A percentile compares a stretch with the other conserved stretches of the same genome.
Evolutionary conservation across 345 rosid genomes (phyloP).

Genomic region (Gossypium herbaceum): DNA sequence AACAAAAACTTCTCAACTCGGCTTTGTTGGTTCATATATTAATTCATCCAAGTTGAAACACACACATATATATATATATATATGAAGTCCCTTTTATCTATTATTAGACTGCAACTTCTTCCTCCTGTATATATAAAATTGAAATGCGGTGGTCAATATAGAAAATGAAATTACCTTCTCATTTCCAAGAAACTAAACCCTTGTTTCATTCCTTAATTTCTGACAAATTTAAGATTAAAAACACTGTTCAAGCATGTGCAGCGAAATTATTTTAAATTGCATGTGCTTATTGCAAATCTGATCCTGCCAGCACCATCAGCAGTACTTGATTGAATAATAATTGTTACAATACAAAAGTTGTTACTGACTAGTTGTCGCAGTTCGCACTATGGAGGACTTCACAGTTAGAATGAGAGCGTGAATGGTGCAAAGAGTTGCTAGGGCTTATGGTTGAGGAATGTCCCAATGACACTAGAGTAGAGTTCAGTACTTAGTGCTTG

Average conservation of each 20-base stretch:
- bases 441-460: too few relatives aligned
- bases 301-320: conserved; percentile 23
- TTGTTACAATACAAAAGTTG: background rate
- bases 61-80: too few relatives aligned
- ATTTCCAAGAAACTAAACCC: conserved; percentile 36
- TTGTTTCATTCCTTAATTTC: conserved; percentile 33
- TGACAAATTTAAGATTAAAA: conserved; percentile 25
- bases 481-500: too few relatives aligned
- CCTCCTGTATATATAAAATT: background rate
- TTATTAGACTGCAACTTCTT: background rate
- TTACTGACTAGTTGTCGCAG: too few relatives aligned
- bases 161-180: conserved; percentile 35
- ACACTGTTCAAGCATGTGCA: conserved; percentile 39
- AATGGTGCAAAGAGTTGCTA: too few relatives aligned
- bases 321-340: conserved; percentile 21
- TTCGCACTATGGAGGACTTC: too few relatives aligned
- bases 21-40: too few relatives aligned
- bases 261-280: background rate
- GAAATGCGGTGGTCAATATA: background rate
- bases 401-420: too few relatives aligned
- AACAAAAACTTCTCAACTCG: too few relatives aligned
- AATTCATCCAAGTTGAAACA: background rate
- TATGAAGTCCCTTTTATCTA: too few relatives aligned
- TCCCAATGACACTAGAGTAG: too few relatives aligned
- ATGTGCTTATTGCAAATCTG: conserved; percentile 7